Percentiles rank a stretch among this genome's conserved stretches.
Evolutionary conservation across 148 eudicot species (phyloP).

Genomic region (Chenopodium album): DNA sequence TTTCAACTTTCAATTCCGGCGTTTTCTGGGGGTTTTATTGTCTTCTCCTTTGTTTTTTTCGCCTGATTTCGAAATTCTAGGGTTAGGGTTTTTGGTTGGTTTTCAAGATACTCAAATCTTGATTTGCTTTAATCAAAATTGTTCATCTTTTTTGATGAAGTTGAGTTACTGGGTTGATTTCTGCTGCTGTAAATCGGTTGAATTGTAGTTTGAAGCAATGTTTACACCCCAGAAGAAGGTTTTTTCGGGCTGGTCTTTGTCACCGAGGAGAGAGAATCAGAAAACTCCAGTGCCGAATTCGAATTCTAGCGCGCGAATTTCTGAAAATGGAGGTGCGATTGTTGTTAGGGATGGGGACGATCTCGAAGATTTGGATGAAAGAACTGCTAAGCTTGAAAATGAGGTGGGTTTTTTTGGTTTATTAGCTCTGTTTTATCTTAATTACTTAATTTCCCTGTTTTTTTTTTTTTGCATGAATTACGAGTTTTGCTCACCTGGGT

Average conservation of each 20-base stretch:
- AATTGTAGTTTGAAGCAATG: constrained; percentile 38
- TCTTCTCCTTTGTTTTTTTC: not conserved
- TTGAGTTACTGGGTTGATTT: constrained; percentile 27
- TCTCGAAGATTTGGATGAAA: constrained; percentile 36
- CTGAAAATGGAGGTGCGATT: constrained; percentile 22
- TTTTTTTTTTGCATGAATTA: not conserved
- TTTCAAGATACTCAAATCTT: constrained; percentile 14
- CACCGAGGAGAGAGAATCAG: constrained; percentile 50
- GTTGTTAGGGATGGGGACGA: constrained; percentile 30
- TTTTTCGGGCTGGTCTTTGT: constrained; percentile 62
- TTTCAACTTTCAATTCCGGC: constrained; percentile 53
- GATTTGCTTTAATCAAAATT: constrained; percentile 2
- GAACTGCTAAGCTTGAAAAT: constrained; percentile 58
- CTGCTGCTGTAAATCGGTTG: constrained; percentile 23
- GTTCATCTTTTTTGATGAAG: constrained; percentile 23
- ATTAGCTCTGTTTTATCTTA: not conserved
- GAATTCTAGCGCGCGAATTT: constrained; percentile 40
- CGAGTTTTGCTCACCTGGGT: constrained; percentile 1
- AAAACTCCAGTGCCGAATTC: constrained; percentile 35
- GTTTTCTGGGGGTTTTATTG: constrained; percentile 5
- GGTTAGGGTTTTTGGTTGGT: constrained; percentile 16
- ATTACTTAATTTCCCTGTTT: constrained; percentile 6
- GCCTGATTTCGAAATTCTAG: not conserved
- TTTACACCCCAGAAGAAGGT: constrained; percentile 70
- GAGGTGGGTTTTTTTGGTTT: constrained; percentile 49